Evolutionary conservation across 805 yeast genomes (phyloP).

Genomic region (Wickerhamiella slavikovae): DNA sequence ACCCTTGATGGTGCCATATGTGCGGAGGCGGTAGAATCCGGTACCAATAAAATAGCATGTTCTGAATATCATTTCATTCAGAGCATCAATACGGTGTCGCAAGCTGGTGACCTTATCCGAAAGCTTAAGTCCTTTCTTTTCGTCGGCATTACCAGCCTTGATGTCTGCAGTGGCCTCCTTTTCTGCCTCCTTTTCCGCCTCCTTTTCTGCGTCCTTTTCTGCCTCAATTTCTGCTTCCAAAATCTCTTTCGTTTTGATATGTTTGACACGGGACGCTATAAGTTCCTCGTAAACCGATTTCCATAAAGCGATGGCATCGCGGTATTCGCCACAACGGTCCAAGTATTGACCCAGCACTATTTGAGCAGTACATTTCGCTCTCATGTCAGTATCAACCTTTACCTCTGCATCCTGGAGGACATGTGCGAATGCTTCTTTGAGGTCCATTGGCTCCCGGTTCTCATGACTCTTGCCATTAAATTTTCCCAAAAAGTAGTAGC

Average conservation of each 20-base stretch:
- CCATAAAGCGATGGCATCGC: conserved; percentile 29
- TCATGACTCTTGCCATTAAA: no score
- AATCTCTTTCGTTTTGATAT: background rate
- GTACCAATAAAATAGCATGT: conserved; percentile 41
- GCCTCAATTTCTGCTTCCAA: background rate
- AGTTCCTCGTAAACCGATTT: no score
- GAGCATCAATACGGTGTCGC: background rate
- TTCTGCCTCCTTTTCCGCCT: background rate
- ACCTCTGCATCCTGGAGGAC: conserved; percentile 39
- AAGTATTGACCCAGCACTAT: conserved; percentile 50
- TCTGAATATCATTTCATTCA: conserved; percentile 32
- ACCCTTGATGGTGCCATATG: conserved; percentile 8
- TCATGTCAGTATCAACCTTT: conserved; percentile 13
- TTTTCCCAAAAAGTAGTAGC: no score
- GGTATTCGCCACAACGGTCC: conserved; percentile 37
- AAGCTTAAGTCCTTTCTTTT: background rate
- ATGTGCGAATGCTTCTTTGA: no score
- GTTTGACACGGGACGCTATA: background rate
- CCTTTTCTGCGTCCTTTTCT: background rate
- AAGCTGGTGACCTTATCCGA: background rate
- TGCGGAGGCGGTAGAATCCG: conserved; percentile 16
- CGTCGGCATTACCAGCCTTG: background rate
- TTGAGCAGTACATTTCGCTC: conserved; percentile 15
- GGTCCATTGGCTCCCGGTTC: no score
- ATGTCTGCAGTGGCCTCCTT: no score